Base-by-base conservation (phyloP, 164 flowering plant genomes). In the Vitis vinifera region DNA sequence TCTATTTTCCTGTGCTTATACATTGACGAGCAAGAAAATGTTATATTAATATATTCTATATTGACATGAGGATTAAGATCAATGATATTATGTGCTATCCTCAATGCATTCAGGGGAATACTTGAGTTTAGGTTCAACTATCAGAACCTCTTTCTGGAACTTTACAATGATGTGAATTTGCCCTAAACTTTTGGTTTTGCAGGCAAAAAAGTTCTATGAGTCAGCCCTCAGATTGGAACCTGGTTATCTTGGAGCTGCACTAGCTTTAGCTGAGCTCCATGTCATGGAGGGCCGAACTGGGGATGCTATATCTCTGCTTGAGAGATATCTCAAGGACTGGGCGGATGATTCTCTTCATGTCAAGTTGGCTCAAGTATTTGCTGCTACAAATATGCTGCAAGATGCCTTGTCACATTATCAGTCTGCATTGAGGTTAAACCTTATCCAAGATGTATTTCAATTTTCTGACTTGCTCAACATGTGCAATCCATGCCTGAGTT, bases 151-250 rank as follows among this genome's bases (percentile, higher is more conserved):
- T 37, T 37, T 37, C 44, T 37, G 7, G 44, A 37, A 37, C 7
- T 37, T 37, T 37, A 37, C 44, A 37, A 2, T 37, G 44, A 0
- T 37, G 44, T 60, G 53, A 9, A 64, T 17, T 51, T 50, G 13
- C 53, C 8, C 27, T 63, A 44, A 57, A 30, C 63, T 67, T 63
- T 68, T 37, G 4, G 44, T 37, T 37, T 37, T 37, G 3, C 82
- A 94, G 99, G 99, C 99, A 29, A 91, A 89, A 69, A 94, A 89
- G 81, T 94, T 91, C 67, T 94, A 94, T 75, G 98, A 94, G 77
- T 94, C 99, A 12, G 94, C 98, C 57, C 93, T 95, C n/a, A 88
- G 96, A 68, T 75, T 93, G 75, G 99, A 95, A 72, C 91, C 97
- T 67, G 93, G 98, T 75, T 95, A 88, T 79, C 97, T 95, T 71